Percentiles rank a stretch among this genome's conserved stretches.
These are phyloP conservation scores for Digitaria exilis DNA, from an alignment of 202 grass and related monocot species.

Conservation along the genomic window DNA sequence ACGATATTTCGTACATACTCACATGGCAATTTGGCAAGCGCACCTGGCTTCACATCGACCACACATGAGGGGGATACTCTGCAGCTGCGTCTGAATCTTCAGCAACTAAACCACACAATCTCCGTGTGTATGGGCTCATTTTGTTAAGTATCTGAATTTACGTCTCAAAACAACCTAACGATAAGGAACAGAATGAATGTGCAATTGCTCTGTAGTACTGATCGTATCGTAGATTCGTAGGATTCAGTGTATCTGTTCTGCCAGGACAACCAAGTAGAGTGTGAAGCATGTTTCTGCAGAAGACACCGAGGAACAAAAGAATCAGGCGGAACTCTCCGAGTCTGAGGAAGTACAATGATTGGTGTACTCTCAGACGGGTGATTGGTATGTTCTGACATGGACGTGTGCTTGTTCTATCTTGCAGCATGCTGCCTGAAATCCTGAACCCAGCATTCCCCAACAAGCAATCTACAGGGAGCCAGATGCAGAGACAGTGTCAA, in stretches of 20 bases:
- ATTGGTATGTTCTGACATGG: constrained; percentile 15
- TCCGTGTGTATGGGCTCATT: background rate
- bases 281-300: constrained; percentile 11
- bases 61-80: constrained; percentile 33
- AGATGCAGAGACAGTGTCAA: background rate
- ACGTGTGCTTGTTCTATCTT: background rate
- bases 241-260: constrained; percentile 9
- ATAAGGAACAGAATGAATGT: background rate
- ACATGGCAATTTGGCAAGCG: constrained; percentile 43
- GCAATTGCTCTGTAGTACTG: background rate
- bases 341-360: constrained; percentile 16
- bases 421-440: background rate
- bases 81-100: constrained; percentile 37
- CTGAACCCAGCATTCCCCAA: background rate
- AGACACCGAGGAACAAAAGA: background rate
- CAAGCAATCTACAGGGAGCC: background rate
- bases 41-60: constrained; percentile 33
- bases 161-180: background rate
- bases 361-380: background rate
- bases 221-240: background rate
- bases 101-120: constrained; percentile 15
- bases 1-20: constrained; percentile 36
- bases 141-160: background rate
- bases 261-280: background rate
- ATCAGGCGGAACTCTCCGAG: background rate